Percentiles rank a stretch among this genome's conserved stretches.
Conservation (phyloP, 306 rosid species). For the Lablab purpureus region DNA sequence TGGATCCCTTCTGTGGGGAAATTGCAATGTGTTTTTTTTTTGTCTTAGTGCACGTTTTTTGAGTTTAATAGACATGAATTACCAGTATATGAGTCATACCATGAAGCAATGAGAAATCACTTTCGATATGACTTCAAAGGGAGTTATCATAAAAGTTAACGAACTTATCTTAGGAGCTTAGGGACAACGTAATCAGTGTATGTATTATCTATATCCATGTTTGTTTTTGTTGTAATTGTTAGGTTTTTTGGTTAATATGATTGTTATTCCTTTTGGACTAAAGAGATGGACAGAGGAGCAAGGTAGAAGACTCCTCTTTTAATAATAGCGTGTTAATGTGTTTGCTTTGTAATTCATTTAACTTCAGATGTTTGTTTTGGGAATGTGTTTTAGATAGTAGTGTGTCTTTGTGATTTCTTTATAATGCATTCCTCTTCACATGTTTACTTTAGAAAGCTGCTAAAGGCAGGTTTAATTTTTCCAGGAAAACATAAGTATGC, state of each 20-base stretch:
- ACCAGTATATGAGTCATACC: not conserved
- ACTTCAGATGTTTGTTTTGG: slow-evolving; percentile 14
- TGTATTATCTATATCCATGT: not conserved
- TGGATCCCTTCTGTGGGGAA: not conserved
- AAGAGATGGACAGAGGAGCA: not conserved
- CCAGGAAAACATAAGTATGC: not conserved
- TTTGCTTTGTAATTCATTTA: slow-evolving; percentile 21
- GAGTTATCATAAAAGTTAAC: not conserved
- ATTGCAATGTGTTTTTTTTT: not conserved
- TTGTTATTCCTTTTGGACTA: slow-evolving; percentile 4
- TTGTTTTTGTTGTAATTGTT: not conserved
- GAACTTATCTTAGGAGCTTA: not conserved
- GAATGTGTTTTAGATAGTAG: not conserved
- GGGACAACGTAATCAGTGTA: not conserved
- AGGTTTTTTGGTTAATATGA: not conserved
- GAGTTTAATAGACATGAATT: not conserved
- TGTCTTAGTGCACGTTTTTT: not conserved
- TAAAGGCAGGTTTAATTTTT: slow-evolving; percentile 23
- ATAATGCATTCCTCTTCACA: slow-evolving; percentile 26
- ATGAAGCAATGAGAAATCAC: not conserved
- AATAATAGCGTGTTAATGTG: not conserved
- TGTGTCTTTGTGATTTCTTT: slow-evolving; percentile 4
- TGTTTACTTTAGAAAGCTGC: slow-evolving; percentile 39
- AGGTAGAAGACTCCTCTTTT: not conserved
- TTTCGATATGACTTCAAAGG: too few relatives aligned